Evolutionary conservation across 345 rosid species (phyloP).

Genomic region (Mallotus nudiflorus): DNA sequence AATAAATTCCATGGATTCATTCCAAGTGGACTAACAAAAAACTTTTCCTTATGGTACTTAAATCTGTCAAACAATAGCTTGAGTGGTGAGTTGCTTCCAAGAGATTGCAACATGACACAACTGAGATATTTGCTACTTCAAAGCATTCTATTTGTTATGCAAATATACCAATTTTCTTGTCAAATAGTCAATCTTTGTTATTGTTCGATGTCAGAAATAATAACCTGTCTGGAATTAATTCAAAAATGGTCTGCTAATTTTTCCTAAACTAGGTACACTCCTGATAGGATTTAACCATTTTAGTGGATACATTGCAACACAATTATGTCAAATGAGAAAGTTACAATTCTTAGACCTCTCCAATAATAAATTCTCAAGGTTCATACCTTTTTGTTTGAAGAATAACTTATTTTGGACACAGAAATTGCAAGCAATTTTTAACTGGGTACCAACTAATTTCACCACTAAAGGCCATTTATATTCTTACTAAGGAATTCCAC

Average conservation of each 20-base stretch:
- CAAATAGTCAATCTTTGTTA: slow-evolving; percentile 7
- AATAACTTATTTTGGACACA: too few relatives aligned
- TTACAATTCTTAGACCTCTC: too few relatives aligned
- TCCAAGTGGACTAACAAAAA: slow-evolving; percentile 15
- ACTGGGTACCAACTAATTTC: neutral
- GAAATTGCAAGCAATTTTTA: neutral
- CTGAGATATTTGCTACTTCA: slow-evolving; percentile 19
- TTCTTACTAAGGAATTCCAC: neutral
- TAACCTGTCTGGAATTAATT: too few relatives aligned
- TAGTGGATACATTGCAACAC: neutral
- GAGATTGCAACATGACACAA: too few relatives aligned
- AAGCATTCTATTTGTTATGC: slow-evolving; percentile 15
- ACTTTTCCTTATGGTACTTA: slow-evolving; percentile 19
- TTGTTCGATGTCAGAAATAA: slow-evolving; percentile 12
- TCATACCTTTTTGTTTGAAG: too few relatives aligned
- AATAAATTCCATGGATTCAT: too few relatives aligned
- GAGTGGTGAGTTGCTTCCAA: slow-evolving; percentile 11
- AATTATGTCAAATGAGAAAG: neutral
- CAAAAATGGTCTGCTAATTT: neutral
- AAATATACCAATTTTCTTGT: slow-evolving; percentile 13
- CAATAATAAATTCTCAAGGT: too few relatives aligned
- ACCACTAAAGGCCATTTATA: too few relatives aligned
- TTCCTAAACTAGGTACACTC: slow-evolving; percentile 18
- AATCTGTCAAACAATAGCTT: slow-evolving; percentile 30
- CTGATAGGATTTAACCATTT: slow-evolving; percentile 17